Conservation (phyloP, 192 early-diverging fungal species). For the Powellomyces hirtus region DNA sequence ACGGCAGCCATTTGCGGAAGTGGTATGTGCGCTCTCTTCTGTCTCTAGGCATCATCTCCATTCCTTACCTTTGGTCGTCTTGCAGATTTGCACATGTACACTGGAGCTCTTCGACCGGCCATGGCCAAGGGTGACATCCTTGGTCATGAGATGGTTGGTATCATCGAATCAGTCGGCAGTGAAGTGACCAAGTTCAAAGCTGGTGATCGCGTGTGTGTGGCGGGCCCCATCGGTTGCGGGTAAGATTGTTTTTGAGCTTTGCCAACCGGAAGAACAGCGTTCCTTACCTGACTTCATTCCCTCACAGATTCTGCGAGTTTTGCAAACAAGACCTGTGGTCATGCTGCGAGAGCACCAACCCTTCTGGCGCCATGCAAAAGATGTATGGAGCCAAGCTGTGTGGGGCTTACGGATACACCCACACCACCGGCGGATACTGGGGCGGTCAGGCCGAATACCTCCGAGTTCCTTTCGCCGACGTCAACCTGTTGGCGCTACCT, state of each 20-base stretch:
- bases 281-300: neutral
- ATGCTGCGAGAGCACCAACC: slow-evolving; percentile 53
- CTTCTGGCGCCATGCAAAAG: slow-evolving; percentile 36
- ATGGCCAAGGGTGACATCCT: slow-evolving; percentile 36
- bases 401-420: neutral
- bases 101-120: neutral
- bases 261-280: too few relatives aligned
- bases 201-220: slow-evolving; percentile 50
- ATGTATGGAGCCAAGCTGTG: slow-evolving; percentile 44
- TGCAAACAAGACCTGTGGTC: slow-evolving; percentile 19
- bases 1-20: slow-evolving; percentile 48
- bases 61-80: neutral
- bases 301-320: neutral
- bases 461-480: slow-evolving; percentile 53
- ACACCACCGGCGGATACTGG: neutral
- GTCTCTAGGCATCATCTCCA: neutral
- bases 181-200: slow-evolving; percentile 39
- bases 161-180: slow-evolving; percentile 45
- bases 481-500: slow-evolving; percentile 49
- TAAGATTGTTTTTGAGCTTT: slow-evolving; percentile 24
- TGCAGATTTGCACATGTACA: slow-evolving; percentile 1
- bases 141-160: slow-evolving; percentile 53
- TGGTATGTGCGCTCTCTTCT: slow-evolving; percentile 24
- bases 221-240: slow-evolving; percentile 50
- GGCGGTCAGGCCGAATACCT: slow-evolving; percentile 53